Evolutionary conservation across 2,329 filamentous ascomycete genomes (phyloP), one percentile per base, ranked within the genome.

Genomic region (Lecanicillium sp.): DNA sequence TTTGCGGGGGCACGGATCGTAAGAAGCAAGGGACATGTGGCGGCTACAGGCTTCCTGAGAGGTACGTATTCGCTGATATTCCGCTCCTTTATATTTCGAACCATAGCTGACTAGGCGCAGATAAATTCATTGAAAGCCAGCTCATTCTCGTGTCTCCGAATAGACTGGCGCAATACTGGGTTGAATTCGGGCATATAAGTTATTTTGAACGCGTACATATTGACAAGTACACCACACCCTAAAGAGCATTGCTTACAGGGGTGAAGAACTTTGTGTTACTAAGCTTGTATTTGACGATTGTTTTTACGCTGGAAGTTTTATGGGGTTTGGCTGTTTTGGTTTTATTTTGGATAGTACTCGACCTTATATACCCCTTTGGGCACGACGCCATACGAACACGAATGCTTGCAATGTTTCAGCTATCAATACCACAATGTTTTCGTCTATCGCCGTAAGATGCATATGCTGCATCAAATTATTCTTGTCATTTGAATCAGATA

Each of bases 91-190:
- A 16, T 41, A 41, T 25, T 25, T 41, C 39, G 39, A 17, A 34
- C 4, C 13, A 12, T 13, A 30, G 31, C 22, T 17, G 22, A 35
- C 38, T 32, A 36, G 17, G 29, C 7, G 14, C 37, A 90, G 85
- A 88, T 50, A 72, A 73, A 42, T 95, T 78, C 49, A 83, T 89
- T 35, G 68, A 80, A 3, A 82, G 80, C 1, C 78, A 89, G 48
- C 69, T 95, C 16, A 78, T 95, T 35, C 69, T 95, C 27, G 71
- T 94, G 29, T 88, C 83, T 3, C 73, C 78, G n/a, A 69, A 94
- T 53, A 70, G 73, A 29, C 57, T 95, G 39, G 89, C 87, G 3
- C 85, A 90, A 54, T 83, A 87, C 54, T 95, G 89, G 89, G 65
- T 84, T 35, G 65, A 58, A 1, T 74, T 75, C 46, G 67, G 68